Percentiles rank a stretch among this genome's conserved stretches.
Evolutionary conservation across 805 yeast species (phyloP).

Genomic region (Candida cerambycidarum): DNA sequence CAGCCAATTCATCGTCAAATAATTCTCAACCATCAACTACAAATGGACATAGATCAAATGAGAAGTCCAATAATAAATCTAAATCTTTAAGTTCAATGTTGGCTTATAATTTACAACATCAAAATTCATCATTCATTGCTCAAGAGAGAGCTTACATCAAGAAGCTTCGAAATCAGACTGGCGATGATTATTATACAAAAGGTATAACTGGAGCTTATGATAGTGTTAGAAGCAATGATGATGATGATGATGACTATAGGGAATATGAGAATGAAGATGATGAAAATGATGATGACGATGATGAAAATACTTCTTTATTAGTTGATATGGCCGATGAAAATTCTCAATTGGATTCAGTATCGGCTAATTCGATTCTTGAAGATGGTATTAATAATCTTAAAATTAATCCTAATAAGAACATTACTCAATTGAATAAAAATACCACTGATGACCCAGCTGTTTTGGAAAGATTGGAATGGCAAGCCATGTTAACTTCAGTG

Average conservation of each 20-base stretch:
- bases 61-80: constrained; percentile 9
- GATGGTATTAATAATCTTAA: constrained; percentile 25
- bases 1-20: background rate
- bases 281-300: constrained; percentile 23
- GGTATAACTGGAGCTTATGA: constrained; percentile 50
- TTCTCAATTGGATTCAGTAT: constrained; percentile 48
- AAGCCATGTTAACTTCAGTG: constrained; percentile 85
- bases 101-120: constrained; percentile 17
- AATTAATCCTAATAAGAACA: constrained; percentile 33
- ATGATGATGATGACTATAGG: constrained; percentile 32
- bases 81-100: constrained; percentile 16
- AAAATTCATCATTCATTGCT: constrained; percentile 38
- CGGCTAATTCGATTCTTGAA: constrained; percentile 37
- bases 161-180: constrained; percentile 57
- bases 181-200: constrained; percentile 72
- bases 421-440: constrained; percentile 38
- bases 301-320: constrained; percentile 29
- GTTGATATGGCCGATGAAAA: constrained; percentile 43
- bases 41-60: constrained; percentile 10
- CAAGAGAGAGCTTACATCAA: constrained; percentile 69
- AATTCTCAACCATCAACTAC: background rate
- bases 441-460: constrained; percentile 46
- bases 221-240: constrained; percentile 21
- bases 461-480: constrained; percentile 90
- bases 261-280: constrained; percentile 24